These are phyloP conservation scores for Ophiostoma novo-ulmi DNA, from an alignment of 2,329 filamentous ascomycete genomes.

Conservation along the genomic window DNA sequence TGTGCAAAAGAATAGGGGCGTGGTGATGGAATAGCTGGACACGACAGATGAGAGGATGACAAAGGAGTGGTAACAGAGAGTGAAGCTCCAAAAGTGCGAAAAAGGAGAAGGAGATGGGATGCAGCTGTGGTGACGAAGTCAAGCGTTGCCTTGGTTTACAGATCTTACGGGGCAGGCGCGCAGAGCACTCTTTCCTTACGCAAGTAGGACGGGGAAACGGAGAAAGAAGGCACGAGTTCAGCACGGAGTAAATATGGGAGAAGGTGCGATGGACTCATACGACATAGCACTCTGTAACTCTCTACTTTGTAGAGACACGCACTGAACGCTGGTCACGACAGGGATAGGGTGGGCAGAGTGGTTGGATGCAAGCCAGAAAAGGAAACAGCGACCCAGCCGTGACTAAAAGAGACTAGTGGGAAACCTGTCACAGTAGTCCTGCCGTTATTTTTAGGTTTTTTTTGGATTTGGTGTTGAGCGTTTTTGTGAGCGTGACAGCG, in stretches of 20 bases:
- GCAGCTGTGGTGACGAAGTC: not conserved
- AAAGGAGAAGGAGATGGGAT: not conserved
- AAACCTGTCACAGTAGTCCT: conserved; percentile 19
- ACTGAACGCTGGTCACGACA: conserved; percentile 5
- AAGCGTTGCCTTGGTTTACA: not conserved
- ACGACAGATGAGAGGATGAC: not conserved
- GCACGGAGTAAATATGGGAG: not conserved
- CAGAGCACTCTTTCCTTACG: not conserved
- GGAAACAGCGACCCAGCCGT: conserved; percentile 16
- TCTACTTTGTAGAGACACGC: not conserved
- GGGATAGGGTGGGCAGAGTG: conserved; percentile 4
- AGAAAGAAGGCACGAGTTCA: not conserved
- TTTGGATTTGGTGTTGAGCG: not conserved
- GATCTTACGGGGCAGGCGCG: not conserved
- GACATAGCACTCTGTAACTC: not conserved
- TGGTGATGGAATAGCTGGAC: not conserved
- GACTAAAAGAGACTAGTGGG: conserved; percentile 22
- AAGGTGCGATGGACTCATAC: conserved; percentile 1
- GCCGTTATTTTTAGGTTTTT: conserved; percentile 11
- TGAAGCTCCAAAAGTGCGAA: not conserved
- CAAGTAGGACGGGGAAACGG: not conserved
- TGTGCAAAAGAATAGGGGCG: not conserved
- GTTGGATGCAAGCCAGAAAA: conserved; percentile 14
- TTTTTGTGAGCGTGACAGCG: not conserved
- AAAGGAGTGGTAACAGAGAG: not conserved